Evolutionary conservation across 495 filamentous ascomycete species (phyloP), one percentile per base, ranked within the genome.

Genomic region (Hypoxylon lienhwacheense): DNA sequence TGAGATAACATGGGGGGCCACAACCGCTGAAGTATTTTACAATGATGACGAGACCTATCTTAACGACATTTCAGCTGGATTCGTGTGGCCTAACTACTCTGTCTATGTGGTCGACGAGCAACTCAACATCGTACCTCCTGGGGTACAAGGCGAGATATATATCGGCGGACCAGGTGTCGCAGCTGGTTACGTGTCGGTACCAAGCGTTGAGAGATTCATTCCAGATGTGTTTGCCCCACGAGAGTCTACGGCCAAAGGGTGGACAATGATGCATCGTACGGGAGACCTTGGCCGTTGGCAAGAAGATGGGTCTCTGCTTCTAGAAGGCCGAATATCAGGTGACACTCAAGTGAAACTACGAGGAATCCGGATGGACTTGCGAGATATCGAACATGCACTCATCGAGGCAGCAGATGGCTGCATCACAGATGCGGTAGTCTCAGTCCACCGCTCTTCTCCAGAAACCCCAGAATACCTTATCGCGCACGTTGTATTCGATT

Each of bases 321-420:
- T 77, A 28, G 34, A 64, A 0, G 68, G 70, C 1, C 73, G 80
- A 1, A 70, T 78, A 5, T 53, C 46, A 0, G 77, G 76, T 3
- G 75, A 78, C 20, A 75, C 69, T 4, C 75, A 80, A 53, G 54
- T 81, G 29, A 83, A 84, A 48, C 29, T 84, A 2, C 62, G 73
- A 0, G 81, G 81, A 0, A 42, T 80, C 5, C 77, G 80, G 0
- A 72, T 82, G 7, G 78, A 84, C 4, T 47, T 84, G 0, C 41
- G 66, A 10, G 81, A 84, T 8, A 66, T 83, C 4, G 78, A 80
- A 53, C 15, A 11, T 1, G 49, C 53, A 6, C 63, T 80, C 0
- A 1, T 78, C 2, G 7, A 46, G 1, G 37, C 57, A 0, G 51
- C 69, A 1, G 41, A 61, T 0, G 70, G 68, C 1, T 22, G 15